These are phyloP conservation scores for Fagus sylvatica DNA, from an alignment of 306 rosid genomes.

Conservation along the genomic window DNA sequence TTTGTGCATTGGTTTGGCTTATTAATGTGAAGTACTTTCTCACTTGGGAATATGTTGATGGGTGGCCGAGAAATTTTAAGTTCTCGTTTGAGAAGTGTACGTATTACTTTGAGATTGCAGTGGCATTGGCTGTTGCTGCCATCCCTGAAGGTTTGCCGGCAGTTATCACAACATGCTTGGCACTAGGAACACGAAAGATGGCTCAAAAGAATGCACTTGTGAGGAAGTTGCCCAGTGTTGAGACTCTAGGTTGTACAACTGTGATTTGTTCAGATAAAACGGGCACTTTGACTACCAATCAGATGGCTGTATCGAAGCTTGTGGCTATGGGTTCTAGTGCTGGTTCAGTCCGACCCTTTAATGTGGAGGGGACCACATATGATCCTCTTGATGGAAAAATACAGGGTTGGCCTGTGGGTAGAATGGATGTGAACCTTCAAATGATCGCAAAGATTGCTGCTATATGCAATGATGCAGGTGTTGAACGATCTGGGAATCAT, in stretches of 20 bases:
- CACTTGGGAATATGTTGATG: constrained; percentile 46
- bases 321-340: constrained; percentile 58
- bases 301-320: constrained; percentile 72
- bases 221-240: constrained; percentile 66
- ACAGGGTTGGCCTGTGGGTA: constrained; percentile 51
- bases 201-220: constrained; percentile 70
- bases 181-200: constrained; percentile 61
- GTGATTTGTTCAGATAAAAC: constrained; percentile 63
- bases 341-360: constrained; percentile 45
- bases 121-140: constrained; percentile 64
- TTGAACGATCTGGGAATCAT: constrained; percentile 52
- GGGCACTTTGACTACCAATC: constrained; percentile 63
- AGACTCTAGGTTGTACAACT: constrained; percentile 60
- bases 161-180: constrained; percentile 53
- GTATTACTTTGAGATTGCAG: constrained; percentile 62
- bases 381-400: constrained; percentile 69
- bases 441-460: constrained; percentile 70
- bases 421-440: constrained; percentile 74
- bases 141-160: constrained; percentile 65
- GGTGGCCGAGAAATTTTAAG: constrained; percentile 51
- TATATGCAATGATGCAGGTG: constrained; percentile 67
- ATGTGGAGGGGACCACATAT: constrained; percentile 75
- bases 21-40: constrained; percentile 60
- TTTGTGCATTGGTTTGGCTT: constrained; percentile 53
- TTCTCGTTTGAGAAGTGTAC: constrained; percentile 62